Evolutionary conservation across 2,329 filamentous ascomycete genomes (phyloP).

Genomic region (Neurospora crassa): DNA sequence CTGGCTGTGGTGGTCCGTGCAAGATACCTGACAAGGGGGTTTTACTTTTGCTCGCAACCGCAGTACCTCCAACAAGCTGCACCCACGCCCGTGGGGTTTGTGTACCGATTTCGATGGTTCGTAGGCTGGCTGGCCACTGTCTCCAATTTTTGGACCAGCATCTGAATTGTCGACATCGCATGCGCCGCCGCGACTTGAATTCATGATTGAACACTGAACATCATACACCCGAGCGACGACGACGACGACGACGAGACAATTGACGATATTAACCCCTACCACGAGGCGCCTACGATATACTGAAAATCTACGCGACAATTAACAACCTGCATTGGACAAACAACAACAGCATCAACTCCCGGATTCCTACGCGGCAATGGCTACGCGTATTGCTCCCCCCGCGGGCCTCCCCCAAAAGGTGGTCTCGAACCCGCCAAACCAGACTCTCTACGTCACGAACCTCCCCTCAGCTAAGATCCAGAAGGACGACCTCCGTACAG

Average conservation of each 20-base stretch:
- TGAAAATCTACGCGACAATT: neutral
- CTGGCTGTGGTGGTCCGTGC: no score
- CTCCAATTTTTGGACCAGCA: neutral
- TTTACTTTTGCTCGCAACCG: no score
- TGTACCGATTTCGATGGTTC: neutral
- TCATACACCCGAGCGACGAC: neutral
- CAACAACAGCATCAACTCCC: neutral
- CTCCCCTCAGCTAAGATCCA: conserved; percentile 78
- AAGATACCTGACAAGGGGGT: no score
- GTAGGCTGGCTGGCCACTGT: neutral
- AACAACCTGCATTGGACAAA: neutral
- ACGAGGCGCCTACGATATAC: neutral
- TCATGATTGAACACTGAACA: neutral
- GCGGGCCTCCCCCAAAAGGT: conserved; percentile 30
- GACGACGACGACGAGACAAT: neutral
- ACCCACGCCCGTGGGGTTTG: neutral
- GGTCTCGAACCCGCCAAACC: conserved; percentile 55
- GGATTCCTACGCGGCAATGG: conserved; percentile 21
- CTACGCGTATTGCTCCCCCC: conserved; percentile 21
- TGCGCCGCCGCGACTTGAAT: neutral
- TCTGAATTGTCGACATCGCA: neutral
- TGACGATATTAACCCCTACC: neutral
- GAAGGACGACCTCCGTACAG: conserved; percentile 77
- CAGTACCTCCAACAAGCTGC: neutral
- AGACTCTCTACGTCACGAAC: conserved; percentile 83